phyloP scores from a whole-genome alignment of 2,329 filamentous ascomycete species.

The Pseudogymnoascus sp. region DNA sequence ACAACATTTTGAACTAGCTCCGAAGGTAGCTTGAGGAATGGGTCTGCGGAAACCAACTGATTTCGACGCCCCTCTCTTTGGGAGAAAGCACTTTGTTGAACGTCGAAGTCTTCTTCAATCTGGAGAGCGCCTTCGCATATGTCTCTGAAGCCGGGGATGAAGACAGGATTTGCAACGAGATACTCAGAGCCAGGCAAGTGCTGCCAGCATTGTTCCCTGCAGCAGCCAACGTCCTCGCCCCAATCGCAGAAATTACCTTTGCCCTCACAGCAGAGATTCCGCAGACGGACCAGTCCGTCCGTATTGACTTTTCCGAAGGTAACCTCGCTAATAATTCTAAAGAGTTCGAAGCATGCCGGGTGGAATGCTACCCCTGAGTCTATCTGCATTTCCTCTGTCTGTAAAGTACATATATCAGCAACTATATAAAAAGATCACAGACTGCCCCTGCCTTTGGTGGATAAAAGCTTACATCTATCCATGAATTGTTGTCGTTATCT shows the following conservation, averaged over 20 bases:
- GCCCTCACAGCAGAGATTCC: background rate
- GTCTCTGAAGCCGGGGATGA: conserved; percentile 17
- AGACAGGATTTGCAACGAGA: conserved; percentile 23
- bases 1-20: conserved; percentile 20
- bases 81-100: background rate
- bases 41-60: conserved; percentile 10
- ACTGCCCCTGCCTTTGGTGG: background rate
- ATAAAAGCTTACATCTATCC: background rate
- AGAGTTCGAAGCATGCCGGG: conserved; percentile 19
- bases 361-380: conserved; percentile 17
- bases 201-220: conserved; percentile 11
- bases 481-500: background rate
- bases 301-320: conserved; percentile 9
- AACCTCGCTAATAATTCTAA: conserved; percentile 5
- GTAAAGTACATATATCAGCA: background rate
- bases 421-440: background rate
- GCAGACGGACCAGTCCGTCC: conserved; percentile 11
- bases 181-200: conserved; percentile 18
- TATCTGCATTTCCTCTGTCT: conserved; percentile 1
- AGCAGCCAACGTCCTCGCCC: background rate
- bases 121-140: conserved; percentile 13
- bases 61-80: background rate
- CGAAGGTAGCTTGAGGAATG: conserved; percentile 17
- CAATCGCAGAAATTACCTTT: background rate
- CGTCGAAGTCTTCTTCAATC: background rate